Conservation (phyloP, 192 early-diverging fungal genomes). For the Linnemannia hyalina region DNA sequence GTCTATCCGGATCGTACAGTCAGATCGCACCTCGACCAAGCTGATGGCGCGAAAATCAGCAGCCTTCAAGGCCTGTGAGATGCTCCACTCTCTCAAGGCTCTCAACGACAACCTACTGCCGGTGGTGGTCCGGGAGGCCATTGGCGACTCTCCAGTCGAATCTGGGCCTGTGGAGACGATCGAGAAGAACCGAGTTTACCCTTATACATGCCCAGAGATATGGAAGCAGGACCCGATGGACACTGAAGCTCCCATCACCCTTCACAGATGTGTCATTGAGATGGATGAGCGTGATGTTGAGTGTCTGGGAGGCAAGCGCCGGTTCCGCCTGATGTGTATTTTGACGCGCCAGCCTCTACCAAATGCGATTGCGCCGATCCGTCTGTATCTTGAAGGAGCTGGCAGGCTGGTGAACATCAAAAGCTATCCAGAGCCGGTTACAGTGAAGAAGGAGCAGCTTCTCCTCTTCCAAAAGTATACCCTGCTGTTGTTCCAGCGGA, state of each 20-base stretch:
- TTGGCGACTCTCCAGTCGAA: conserved; percentile 29
- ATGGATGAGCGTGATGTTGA: conserved; percentile 29
- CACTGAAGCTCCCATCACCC: not conserved
- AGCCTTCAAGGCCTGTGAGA: conserved; percentile 78
- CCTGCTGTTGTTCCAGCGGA: conserved; percentile 59
- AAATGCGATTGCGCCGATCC: conserved; percentile 20
- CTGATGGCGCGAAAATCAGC: conserved; percentile 75
- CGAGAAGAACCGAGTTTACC: conserved; percentile 39
- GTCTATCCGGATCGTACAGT: conserved; percentile 64
- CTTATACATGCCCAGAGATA: conserved; percentile 43
- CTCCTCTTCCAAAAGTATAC: conserved; percentile 68
- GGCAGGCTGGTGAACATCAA: conserved; percentile 29
- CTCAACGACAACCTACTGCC: conserved; percentile 85
- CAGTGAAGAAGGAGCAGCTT: conserved; percentile 52
- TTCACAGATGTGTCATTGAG: conserved; percentile 54
- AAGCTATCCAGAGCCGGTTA: conserved; percentile 12
- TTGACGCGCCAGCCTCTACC: conserved; percentile 62
- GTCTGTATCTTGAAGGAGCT: conserved; percentile 50
- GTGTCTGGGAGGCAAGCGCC: conserved; percentile 33
- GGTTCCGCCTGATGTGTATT: conserved; percentile 59
- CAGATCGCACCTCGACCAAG: conserved; percentile 68
- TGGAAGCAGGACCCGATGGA: conserved; percentile 42
- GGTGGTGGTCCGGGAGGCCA: conserved; percentile 25
- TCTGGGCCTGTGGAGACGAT: not conserved
- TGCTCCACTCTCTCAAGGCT: conserved; percentile 74